Evolutionary conservation across 1,284 basidiomycete species (phyloP).

Genomic region (Cryptococcus hybrid): DNA sequence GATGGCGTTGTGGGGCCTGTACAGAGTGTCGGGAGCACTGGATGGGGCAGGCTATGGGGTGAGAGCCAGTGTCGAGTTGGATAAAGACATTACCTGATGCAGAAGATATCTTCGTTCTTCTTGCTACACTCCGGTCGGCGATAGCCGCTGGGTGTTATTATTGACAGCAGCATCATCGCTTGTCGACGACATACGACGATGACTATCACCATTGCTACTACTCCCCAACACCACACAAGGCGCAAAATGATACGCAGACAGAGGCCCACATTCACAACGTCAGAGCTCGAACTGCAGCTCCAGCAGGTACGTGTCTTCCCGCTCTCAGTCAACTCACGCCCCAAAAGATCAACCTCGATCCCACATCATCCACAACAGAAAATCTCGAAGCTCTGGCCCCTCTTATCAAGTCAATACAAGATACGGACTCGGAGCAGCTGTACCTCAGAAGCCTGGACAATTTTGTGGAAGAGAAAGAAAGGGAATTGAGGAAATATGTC

Average conservation of each 20-base stretch:
- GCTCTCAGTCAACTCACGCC: background rate
- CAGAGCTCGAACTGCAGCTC: slow-evolving; percentile 50
- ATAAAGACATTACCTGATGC: background rate
- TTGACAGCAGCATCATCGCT: background rate
- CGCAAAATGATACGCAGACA: slow-evolving; percentile 37
- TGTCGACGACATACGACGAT: too few species aligned
- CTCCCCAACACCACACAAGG: background rate
- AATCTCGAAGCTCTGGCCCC: slow-evolving; percentile 91
- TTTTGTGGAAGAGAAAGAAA: slow-evolving; percentile 90
- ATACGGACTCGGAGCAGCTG: slow-evolving; percentile 82
- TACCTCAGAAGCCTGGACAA: slow-evolving; percentile 82
- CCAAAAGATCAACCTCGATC: slow-evolving; percentile 44
- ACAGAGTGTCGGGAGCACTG: background rate
- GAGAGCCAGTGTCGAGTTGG: background rate
- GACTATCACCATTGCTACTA: background rate
- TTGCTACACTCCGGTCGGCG: background rate
- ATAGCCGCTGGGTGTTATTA: background rate
- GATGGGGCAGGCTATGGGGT: background rate
- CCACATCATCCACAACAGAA: slow-evolving; percentile 54
- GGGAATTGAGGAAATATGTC: slow-evolving; percentile 95
- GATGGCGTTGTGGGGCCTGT: background rate
- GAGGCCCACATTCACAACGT: slow-evolving; percentile 44
- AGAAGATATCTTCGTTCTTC: background rate
- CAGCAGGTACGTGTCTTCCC: slow-evolving; percentile 36
- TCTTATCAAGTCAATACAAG: slow-evolving; percentile 89